Conservation (phyloP, 352 stramenopile species). For the Globisporangium solare region DNA sequence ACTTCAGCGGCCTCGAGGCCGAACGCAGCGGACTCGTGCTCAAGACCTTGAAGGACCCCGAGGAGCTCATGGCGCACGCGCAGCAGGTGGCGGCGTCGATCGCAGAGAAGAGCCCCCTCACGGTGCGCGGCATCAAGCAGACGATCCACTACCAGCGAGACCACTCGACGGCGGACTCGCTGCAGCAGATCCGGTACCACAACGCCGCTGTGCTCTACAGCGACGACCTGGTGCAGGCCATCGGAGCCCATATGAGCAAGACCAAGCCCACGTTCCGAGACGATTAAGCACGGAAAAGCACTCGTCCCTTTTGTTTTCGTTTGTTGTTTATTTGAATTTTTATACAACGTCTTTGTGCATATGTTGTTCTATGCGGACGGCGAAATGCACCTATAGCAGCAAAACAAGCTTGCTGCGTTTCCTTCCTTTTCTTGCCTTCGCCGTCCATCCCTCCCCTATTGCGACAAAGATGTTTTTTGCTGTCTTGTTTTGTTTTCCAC, state of each 20-base stretch:
- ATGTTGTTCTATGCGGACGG: conserved; percentile 5
- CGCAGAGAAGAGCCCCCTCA: conserved; percentile 81
- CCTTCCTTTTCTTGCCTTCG: conserved; percentile 7
- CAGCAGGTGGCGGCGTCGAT: conserved; percentile 51
- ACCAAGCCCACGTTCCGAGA: conserved; percentile 56
- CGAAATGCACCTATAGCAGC: too few relatives aligned
- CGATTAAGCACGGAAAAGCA: conserved; percentile 26
- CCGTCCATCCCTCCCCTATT: conserved; percentile 17
- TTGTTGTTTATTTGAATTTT: conserved; percentile 9
- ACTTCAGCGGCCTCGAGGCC: conserved; percentile 74
- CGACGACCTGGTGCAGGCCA: conserved; percentile 75
- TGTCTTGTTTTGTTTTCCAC: conserved; percentile 1
- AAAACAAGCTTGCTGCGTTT: neutral
- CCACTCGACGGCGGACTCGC: conserved; percentile 71
- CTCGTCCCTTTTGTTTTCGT: neutral
- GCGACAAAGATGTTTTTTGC: conserved; percentile 6
- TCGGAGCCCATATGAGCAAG: conserved; percentile 70
- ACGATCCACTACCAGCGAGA: conserved; percentile 86
- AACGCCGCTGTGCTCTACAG: conserved; percentile 84
- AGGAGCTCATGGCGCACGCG: conserved; percentile 57
- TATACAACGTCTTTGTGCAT: conserved; percentile 2
- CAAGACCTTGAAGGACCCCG: conserved; percentile 55
- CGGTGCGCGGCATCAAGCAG: conserved; percentile 84
- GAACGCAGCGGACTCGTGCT: conserved; percentile 75
- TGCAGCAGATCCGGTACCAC: conserved; percentile 80